Evolutionary conservation across 176 grass and related monocot genomes (phyloP).

Genomic region (Triticum turgidum): DNA sequence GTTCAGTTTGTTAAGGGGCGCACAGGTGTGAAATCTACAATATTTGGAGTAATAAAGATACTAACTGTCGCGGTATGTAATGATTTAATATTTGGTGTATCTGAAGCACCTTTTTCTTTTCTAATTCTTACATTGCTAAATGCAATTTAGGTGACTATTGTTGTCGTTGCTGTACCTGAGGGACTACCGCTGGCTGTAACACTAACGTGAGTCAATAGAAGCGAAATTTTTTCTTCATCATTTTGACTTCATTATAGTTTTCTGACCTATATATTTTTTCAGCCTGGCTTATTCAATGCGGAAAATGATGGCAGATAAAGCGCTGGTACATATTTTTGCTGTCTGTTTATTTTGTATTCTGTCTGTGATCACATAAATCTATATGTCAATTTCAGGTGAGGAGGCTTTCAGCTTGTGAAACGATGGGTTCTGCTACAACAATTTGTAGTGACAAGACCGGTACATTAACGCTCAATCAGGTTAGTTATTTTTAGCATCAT

Average conservation of each 20-base stretch:
- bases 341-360: constrained; percentile 16
- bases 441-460: constrained; percentile 99
- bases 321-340: constrained; percentile 59
- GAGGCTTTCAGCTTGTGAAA: constrained; percentile 98
- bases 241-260: constrained; percentile 33
- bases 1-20: constrained; percentile 74
- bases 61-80: constrained; percentile 85
- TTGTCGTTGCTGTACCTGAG: constrained; percentile 97
- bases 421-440: constrained; percentile 99
- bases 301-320: constrained; percentile 99
- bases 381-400: constrained; percentile 57
- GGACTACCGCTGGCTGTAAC: constrained; percentile 93
- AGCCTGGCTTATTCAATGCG: constrained; percentile 97
- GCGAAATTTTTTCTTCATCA: neutral
- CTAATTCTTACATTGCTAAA: constrained; percentile 22
- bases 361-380: constrained; percentile 27
- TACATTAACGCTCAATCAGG: constrained; percentile 95
- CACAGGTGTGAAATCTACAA: constrained; percentile 75
- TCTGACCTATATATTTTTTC: constrained; percentile 8
- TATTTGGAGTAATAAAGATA: constrained; percentile 82
- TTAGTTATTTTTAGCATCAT: constrained; percentile 42
- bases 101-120: neutral
- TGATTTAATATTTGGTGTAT: constrained; percentile 19
- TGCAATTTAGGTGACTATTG: constrained; percentile 74
- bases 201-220: constrained; percentile 68